Base-by-base conservation (phyloP, 2,329 filamentous ascomycete genomes). In the Teratosphaeria viscida region DNA sequence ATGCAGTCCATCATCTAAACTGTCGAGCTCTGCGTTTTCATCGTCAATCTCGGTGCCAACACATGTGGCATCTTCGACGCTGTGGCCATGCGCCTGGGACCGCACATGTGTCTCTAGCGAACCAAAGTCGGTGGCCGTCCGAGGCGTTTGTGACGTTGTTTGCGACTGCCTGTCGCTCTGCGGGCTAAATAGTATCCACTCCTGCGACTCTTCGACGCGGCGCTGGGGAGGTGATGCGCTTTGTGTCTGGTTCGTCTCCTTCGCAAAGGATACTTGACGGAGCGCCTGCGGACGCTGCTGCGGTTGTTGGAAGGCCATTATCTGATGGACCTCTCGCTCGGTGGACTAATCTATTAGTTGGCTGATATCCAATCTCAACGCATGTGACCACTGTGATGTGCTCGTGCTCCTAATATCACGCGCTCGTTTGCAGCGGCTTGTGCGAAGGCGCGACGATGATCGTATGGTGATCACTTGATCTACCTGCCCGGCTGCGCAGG, bases 101-200 rank as follows among this genome's bases (percentile, higher is more conserved):
- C 82, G 82, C 5, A 85, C 83, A 52, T 82, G 80, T 1, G 87
- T 88, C 61, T 87, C 83, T 34, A 94, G 78, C 37, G 89, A 95
- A 58, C 88, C 91, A 65, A 92, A 83, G 72, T 92, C 90, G 73
- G 89, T 94, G 32, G 85, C 79, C 52, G 84, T 88, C 73, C 71
- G 87, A 54, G 85, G 84, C 43, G 89, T 85, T 61, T 82, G 85
- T 52, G 86, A 86, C 55, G 85, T 84, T 47, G 89, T 85, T 61
- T 82, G 85, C 53, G 86, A 86, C 37, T 79, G 77, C 61, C 80
- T 82, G 63, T 85, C 90, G 10, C 74, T 71, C n/a, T 70, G 68
- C 34, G 52, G 57, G 7, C 91, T 89, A 78, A 99, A 99, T 64
- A 99, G 84, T 58, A 97, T 88, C 94, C 94, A 99, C 82, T 95